Conservation (phyloP, 345 rosid species). For the Populus nigra region DNA sequence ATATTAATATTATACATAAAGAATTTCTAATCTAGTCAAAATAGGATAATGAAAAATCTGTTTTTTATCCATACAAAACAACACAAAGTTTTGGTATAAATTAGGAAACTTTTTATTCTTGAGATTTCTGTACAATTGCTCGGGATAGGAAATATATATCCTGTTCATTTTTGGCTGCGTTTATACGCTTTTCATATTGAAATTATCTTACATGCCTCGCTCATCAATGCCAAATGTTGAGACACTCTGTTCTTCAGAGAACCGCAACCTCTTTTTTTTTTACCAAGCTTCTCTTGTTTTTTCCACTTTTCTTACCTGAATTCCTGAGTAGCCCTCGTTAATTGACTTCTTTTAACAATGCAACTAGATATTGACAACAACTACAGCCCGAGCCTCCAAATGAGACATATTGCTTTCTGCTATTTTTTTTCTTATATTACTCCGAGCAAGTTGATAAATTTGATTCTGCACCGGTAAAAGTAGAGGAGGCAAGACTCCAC, state of each 20-base stretch:
- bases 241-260: conserved; percentile 25
- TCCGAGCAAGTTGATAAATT: neutral
- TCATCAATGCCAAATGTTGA: conserved; percentile 11
- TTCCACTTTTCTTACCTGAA: neutral
- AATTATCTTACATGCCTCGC: too few species aligned
- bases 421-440: neutral
- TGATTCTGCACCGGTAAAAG: neutral
- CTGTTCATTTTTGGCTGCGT: too few species aligned
- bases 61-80: too few species aligned
- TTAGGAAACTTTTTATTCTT: too few species aligned
- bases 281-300: neutral
- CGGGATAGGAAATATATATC: too few species aligned
- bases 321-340: neutral
- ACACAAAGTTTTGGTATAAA: too few species aligned
- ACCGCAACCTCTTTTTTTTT: conserved; percentile 19
- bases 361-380: neutral
- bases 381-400: neutral
- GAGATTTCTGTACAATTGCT: too few species aligned
- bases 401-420: neutral
- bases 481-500: neutral
- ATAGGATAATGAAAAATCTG: too few species aligned
- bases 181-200: too few species aligned
- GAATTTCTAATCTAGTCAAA: too few species aligned
- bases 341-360: neutral
- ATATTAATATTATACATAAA: too few species aligned